Evolutionary conservation across 495 filamentous ascomycete genomes (phyloP), one percentile per base, ranked within the genome.

Genomic region (Durotheca rogersii): DNA sequence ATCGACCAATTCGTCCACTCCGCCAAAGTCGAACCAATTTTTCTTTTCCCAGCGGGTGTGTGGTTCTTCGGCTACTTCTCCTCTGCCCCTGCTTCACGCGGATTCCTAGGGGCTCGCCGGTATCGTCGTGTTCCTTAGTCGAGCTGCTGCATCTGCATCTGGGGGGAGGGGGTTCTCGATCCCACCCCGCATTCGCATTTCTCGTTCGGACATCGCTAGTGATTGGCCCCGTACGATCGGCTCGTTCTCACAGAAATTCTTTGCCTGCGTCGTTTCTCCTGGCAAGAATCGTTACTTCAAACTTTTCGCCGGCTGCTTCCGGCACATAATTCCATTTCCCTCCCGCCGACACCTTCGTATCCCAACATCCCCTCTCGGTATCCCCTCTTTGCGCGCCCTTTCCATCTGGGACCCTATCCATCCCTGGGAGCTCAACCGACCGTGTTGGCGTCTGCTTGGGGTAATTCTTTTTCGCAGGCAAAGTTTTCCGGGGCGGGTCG

Each of bases 121-220:
- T 23, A 31, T 33, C 17, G 30, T 29, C 25, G 6, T 9, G 9
- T 2, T 41, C 27, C 25, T 19, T 21, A n/a, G 49, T 47, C 31
- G 25, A 41, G 36, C 31, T 49, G 14, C 40, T 32, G 29, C 51
- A 15, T 37, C 31, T 38, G 20, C 23, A 20, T 11, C 16, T 32
- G 25, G 16, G 19, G 53, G 15, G 27, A 40, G 35, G 39, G 44
- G 52, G 51, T 43, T 41, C 43, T 55, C 45, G 31, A 63, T 61
- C 52, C 35, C 53, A 61, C 56, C 62, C 60, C 62, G 62, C 62
- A 63, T 58, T 34, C 62, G 62, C 62, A 63, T 58, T 34, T 34
- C 34, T 50, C 43, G 40, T 43, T 30, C 21, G 16, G 41, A 30
- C 41, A 55, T 51, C 47, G 47, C 41, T 58, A 41, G 42, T 42